Base-by-base conservation (phyloP, 2,329 filamentous ascomycete species). In the Fusarium sacchari region DNA sequence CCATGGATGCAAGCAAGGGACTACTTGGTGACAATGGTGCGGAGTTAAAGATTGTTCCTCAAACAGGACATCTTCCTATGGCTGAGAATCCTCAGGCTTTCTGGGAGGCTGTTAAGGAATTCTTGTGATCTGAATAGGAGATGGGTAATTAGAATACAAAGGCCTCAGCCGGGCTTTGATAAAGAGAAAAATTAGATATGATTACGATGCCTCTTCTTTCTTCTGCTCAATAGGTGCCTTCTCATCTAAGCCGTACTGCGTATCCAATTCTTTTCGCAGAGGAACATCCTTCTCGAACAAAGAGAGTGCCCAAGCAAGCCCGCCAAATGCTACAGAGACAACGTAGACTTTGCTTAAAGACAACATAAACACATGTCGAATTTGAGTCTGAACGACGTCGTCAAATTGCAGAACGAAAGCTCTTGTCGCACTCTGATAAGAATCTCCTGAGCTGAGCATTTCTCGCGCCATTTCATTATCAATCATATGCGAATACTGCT, bases 41-140 rank as follows among this genome's bases (percentile, higher is more conserved):
- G 0, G 86, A 89, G 66, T 86, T 95, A 73, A 89, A 87, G 79
- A 81, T 93, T 64, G 88, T 97, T 15, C 88, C 93, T 0, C 84
- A 87, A 14, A 90, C 94, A 0, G 94, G 94, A 0, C 94, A 97
- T 84, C 82, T 97, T 77, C 94, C 94, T 1, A 97, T 97, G 93
- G 91, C 91, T 53, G 94, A 97, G 82, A 88, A 90, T 73, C 91
- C 93, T 1, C 82, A 85, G 64, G 90, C 87, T 8, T 95, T 95
- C 79, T 91, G 91, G 79, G 83, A 87, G 34, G 89, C 89, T 50
- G 84, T 96, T 6, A 83, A 85, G 46, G 84, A 81, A 14, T 93
- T 93, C 71, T 74, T 94, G 66, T 88, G 61, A 59, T 42, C 12
- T 37, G 30, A 43, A 12, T 28, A 18, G 32, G 40, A 44, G 39